Evolutionary conservation across 495 filamentous ascomycete species (phyloP), one percentile per base, ranked within the genome.

Genomic region (Geopyxis carbonaria): DNA sequence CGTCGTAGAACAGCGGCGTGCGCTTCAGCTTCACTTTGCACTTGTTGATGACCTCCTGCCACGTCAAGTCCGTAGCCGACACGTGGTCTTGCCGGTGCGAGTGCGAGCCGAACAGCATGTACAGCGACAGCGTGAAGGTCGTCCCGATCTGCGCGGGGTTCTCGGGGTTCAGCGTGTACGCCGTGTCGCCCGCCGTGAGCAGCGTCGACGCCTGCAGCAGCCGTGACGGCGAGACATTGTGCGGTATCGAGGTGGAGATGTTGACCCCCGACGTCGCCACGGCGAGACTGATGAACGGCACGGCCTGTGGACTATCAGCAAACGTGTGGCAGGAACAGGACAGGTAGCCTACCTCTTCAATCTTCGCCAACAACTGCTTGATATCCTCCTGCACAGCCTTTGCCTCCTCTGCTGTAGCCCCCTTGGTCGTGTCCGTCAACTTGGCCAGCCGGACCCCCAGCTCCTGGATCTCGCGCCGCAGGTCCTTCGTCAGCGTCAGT

Each of bases 11-110:
- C 32, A 56, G 29, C 6, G 53, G 53, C 8, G 52, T 43, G n/a
- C 53, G 53, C 15, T 56, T 40, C 14, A 99, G 67, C 44, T 85
- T 83, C 7, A 94, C 70, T 30, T 75, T 69, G 15, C 83, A 83
- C 60, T 95, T 99, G 60, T 94, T 84, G 38, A 95, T 84, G 29
- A 93, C 85, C 55, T 99, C 91, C 51, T 95, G 91, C 91, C 89
- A 95, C 0, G 86, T 85, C 1, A 80, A 75, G 47, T 86, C 77
- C 30, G 44, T 51, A 2, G 52, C 44, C 13, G 53, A 51, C 25
- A 75, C 53, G 44, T 76, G 69, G 38, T 78, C 65, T 34, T 76
- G 66, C 5, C 66, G 68, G 18, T 75, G 64, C 11, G 76, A 59
- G 59, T 99, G 85, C 14, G 83, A 75, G 9, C 73, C 67, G 54